Evolutionary conservation across 306 rosid species (phyloP), one percentile per base, ranked within the genome.

Genomic region (Lupinus albus): DNA sequence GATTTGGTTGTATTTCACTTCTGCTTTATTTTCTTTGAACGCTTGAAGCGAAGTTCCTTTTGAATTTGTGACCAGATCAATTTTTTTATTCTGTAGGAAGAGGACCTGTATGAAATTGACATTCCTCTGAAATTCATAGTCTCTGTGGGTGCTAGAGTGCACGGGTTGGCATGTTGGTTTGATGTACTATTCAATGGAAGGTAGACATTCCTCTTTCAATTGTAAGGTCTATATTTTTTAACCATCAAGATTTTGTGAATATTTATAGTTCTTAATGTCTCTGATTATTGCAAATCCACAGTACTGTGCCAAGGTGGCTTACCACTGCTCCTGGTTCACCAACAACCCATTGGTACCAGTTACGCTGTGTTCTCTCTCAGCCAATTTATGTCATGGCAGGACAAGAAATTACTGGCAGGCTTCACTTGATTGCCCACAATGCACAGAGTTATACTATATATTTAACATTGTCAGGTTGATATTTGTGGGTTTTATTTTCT

Each of bases 141-240:
- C 44, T 68, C 91, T 42, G 93, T 89, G 62, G 91, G 95, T 67
- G 78, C 98, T 42, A 86, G 98, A 84, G 91, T 92, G 56, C 98
- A 92, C 77, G 98, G 98, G 53, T 63, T 92, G 74, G 98, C 98
- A 7, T 92, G 98, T 79, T 92, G 98, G 98, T 92, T 92, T 54
- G 98, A 92, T 74, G 98, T 92, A 56, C 76, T 92, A 47, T 92
- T 92, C 75, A 80, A 85, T 77, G 98, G 98, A 67, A 87, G 98
- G 98, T 92, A 82, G 76, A 20, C 17, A 59, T 46, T 68, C 42
- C 59, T 41, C 57, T 75, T 67, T 16, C 45, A 4, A 32, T 65
- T 63, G 39, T 18, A 68, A 55, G 48, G 15, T 48, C 39, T 56
- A 16, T 53, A 30, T 33, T 25, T 71, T 45, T 56, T 39, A n/a